These are phyloP conservation scores for Coemansia sp. DNA, from an alignment of 192 early-diverging fungal species.

Conservation along the genomic window DNA sequence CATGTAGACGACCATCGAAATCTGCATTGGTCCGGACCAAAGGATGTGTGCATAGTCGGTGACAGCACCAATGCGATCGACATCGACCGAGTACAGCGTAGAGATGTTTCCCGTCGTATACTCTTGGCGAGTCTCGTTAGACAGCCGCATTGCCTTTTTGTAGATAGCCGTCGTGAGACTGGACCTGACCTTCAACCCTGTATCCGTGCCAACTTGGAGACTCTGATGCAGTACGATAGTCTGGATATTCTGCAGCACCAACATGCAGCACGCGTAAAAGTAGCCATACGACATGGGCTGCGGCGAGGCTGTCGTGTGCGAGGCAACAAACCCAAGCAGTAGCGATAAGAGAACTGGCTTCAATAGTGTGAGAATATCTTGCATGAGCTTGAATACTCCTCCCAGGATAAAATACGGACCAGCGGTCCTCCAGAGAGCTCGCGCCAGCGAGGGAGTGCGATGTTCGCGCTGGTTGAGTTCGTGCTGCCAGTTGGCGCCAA, in stretches of 20 bases:
- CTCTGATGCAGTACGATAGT: constrained; percentile 86
- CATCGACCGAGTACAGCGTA: constrained; percentile 68
- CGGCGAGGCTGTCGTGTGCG: constrained; percentile 38
- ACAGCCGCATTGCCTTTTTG: constrained; percentile 78
- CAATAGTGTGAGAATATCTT: constrained; percentile 75
- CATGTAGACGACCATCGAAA: constrained; percentile 70
- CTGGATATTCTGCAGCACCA: constrained; percentile 69
- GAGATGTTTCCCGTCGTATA: constrained; percentile 81
- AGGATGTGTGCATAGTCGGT: constrained; percentile 71
- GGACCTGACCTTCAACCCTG: constrained; percentile 71
- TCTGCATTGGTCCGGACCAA: constrained; percentile 81
- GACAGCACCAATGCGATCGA: constrained; percentile 63
- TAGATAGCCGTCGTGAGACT: constrained; percentile 82
- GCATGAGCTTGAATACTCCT: constrained; percentile 72
- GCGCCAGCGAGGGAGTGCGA: constrained; percentile 64
- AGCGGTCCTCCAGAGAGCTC: constrained; percentile 61
- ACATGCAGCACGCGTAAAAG: constrained; percentile 80
- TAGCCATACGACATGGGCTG: constrained; percentile 74
- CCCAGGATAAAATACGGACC: constrained; percentile 70
- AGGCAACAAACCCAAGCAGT: constrained; percentile 64
- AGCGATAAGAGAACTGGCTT: constrained; percentile 77
- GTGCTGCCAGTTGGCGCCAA: constrained; percentile 68
- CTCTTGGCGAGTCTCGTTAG: constrained; percentile 72
- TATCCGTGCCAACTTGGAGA: constrained; percentile 74
- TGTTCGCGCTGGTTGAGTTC: constrained; percentile 59